A percentile compares a stretch with the other conserved stretches of the same genome.
Evolutionary conservation across 2,329 filamentous ascomycete genomes (phyloP).

Genomic region (Aspergillus awamori): DNA sequence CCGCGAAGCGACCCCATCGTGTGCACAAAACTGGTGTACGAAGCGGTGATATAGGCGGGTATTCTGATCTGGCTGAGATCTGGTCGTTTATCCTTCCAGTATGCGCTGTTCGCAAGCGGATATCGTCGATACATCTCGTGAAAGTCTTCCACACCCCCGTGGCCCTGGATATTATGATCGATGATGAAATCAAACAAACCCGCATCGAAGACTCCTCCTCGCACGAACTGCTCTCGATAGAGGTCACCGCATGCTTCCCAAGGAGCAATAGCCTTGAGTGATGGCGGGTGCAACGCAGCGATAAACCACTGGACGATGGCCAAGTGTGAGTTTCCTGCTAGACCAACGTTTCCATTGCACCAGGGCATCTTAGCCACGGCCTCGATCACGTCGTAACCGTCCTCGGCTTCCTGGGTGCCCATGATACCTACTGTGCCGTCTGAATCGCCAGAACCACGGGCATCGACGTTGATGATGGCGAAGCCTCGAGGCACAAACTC

Average conservation of each 20-base stretch:
- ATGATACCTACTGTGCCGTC: slow-evolving; percentile 6
- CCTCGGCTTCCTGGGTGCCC: slow-evolving; percentile 8
- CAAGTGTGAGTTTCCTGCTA: slow-evolving; percentile 8
- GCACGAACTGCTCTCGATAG: slow-evolving; percentile 7
- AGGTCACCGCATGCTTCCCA: slow-evolving; percentile 9
- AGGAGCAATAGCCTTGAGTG: slow-evolving; percentile 2
- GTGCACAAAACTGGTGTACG: slow-evolving; percentile 15
- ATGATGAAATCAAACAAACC: slow-evolving; percentile 11
- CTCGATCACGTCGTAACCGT: slow-evolving; percentile 6
- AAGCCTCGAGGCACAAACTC: slow-evolving; percentile 9
- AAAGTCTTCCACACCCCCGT: slow-evolving; percentile 10
- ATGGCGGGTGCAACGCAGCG: slow-evolving; percentile 6
- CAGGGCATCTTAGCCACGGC: slow-evolving; percentile 9
- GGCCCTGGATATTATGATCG: slow-evolving; percentile 12
- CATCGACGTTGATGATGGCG: slow-evolving; percentile 3
- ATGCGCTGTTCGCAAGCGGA: not conserved
- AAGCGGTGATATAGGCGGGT: slow-evolving; percentile 7
- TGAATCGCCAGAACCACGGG: slow-evolving; percentile 5
- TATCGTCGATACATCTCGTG: slow-evolving; percentile 12
- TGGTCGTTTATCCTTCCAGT: slow-evolving; percentile 13
- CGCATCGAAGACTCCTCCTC: slow-evolving; percentile 3
- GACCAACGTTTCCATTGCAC: slow-evolving; percentile 4
- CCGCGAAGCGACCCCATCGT: slow-evolving; percentile 18
- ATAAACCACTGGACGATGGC: slow-evolving; percentile 10
- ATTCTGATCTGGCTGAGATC: slow-evolving; percentile 1